Conservation (phyloP, 2,329 filamentous ascomycete species). For the Ceratocystis alfenasii region DNA sequence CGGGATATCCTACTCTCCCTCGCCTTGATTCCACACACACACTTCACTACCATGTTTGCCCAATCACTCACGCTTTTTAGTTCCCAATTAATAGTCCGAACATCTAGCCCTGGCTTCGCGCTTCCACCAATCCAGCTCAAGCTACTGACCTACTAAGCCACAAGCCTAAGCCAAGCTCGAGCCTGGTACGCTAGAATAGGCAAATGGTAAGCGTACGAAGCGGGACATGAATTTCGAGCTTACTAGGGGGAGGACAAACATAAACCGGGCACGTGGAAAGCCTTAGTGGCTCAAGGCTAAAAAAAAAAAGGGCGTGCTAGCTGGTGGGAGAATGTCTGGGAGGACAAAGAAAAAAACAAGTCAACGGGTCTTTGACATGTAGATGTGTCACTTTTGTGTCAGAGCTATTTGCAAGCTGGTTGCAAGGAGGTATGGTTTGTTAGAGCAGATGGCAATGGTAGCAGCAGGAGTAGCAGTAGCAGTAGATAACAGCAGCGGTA, state of each 20-base stretch:
- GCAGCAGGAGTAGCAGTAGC: background rate
- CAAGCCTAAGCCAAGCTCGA: background rate
- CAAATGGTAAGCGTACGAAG: background rate
- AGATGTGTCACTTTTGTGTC: slow-evolving; percentile 5
- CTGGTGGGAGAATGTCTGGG: background rate
- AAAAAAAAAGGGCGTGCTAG: background rate
- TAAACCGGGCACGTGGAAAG: slow-evolving; percentile 1
- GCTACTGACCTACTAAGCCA: background rate
- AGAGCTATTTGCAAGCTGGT: background rate
- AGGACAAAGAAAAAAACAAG: background rate
- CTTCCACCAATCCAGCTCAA: background rate
- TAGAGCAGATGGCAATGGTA: background rate
- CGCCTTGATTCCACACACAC: background rate
- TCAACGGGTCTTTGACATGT: background rate
- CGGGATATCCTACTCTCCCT: background rate
- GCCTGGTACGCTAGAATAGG: background rate
- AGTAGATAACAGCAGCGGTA: no score
- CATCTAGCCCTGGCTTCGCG: background rate
- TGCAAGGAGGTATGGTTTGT: background rate
- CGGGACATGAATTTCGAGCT: background rate
- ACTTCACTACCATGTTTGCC: background rate
- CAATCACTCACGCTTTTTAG: background rate
- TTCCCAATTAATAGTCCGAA: background rate
- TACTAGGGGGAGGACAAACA: background rate
- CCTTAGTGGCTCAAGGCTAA: background rate